Base-by-base conservation (phyloP, 2,329 filamentous ascomycete species). In the Didymella glomerata region DNA sequence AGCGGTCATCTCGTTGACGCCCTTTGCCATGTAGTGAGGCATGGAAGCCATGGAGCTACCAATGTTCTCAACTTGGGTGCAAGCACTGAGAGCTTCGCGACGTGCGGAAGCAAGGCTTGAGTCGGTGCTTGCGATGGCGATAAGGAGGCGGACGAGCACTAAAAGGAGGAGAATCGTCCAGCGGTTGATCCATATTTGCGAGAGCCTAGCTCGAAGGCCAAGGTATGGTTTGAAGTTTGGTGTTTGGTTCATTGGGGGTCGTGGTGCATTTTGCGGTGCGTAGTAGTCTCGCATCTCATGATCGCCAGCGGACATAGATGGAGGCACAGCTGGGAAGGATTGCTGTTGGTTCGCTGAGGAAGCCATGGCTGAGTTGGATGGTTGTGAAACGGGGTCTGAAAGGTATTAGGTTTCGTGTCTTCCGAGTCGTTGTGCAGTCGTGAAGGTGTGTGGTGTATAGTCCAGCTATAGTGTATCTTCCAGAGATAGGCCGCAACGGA, bases 31-130 rank as follows among this genome's bases (percentile, higher is more conserved):
- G 79, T 97, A 98, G 78, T 97, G 90, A 57, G 95, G 95, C 93
- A 98, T 97, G 36, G 95, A 98, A 38, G 94, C 95, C 92, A 99
- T 94, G 61, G 92, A 86, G 75, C 93, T 97, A 63, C 94, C 95
- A 68, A 96, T 87, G 67, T 92, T 92, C 80, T 99, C 94, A 47
- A 98, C 94, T 76, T 91, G 90, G 57, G 89, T 92, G 78, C 95
- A 99, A 64, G 94, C 93, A 51, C 91, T 90, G 52, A 97, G 85
- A 24, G 95, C 94, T 82, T 97, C 88, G 55, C 81, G 78, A 76
- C 92, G 90, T 47, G 95, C 94, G 56, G 88, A 87, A 53, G 79
- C 86, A 64, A 98, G 86, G 73, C 93, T 88, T 67, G 87, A 83
- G 73, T 93, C 84, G 63, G 97, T 85, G 68, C 85, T 85, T 54